Base-by-base conservation (phyloP, 495 filamentous ascomycete genomes). In the Lasiosphaeria miniovina region DNA sequence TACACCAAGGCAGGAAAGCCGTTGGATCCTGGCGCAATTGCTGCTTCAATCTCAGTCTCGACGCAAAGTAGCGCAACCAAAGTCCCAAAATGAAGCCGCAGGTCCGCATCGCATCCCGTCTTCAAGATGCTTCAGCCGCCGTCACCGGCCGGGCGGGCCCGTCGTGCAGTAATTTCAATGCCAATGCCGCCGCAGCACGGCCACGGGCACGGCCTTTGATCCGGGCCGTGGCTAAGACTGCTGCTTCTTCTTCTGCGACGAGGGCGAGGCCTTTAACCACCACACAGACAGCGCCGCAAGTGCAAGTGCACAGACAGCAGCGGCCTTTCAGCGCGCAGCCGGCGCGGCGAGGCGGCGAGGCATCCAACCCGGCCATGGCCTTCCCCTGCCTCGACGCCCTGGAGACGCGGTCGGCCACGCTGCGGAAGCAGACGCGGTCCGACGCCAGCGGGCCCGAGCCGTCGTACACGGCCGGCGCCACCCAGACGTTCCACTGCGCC, bases 301-400 rank as follows among this genome's bases (percentile, higher is more conserved):
- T 10, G 52, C 24, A 24, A 24, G 24, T 24, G 24, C 24, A 24
- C 24, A 24, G 24, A 2, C 24, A 24, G 24, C 24, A 24, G 24
- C 24, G 24, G 24, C 24, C 8, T 31, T 31, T 35, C 43, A 31
- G 54, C 54, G 9, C 62, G 7, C 73, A 74, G 14, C 40, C 69
- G 9, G 43, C 68, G 6, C 66, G 69, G 33, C 71, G 70, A 17
- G 67, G 72, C 61, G 77, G 77, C 59, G 78, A 77, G 40, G 77
- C 80, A 8, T 90, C 91, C 15, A 98, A 98, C 67, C 92, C 94
- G 3, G 89, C 92, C 50, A 88, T 98, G 76, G 85, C 89, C 15
- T 99, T 99, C 66, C 94, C 94, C 4, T 99, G 94, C 68, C 87
- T 99, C 10, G 94, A 99, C 69, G 90, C 88, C 10, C 84, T 93